A percentile compares a stretch with the other conserved stretches of the same genome.
These are phyloP conservation scores for Aspergillus sparsus DNA, from an alignment of 495 filamentous ascomycete genomes.

Conservation along the genomic window DNA sequence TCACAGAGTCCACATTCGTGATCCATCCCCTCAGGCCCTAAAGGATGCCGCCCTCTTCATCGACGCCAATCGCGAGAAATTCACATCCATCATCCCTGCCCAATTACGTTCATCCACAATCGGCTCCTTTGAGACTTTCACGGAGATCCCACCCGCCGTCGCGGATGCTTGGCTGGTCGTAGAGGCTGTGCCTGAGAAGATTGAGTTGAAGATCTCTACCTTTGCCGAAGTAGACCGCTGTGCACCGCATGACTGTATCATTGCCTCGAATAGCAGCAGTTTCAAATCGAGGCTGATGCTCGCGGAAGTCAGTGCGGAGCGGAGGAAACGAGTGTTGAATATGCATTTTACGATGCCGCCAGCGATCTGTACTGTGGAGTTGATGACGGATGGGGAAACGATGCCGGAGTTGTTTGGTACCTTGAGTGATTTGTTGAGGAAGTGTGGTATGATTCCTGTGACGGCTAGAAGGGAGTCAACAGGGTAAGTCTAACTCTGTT, in stretches of 20 bases:
- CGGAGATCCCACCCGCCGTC: constrained; percentile 28
- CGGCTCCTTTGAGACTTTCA: constrained; percentile 28
- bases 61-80: constrained; percentile 35
- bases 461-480: constrained; percentile 47
- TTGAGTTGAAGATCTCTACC: constrained; percentile 47
- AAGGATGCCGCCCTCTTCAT: constrained; percentile 35
- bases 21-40: constrained; percentile 34
- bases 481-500: constrained; percentile 30
- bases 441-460: constrained; percentile 43
- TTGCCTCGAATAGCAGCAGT: constrained; percentile 46
- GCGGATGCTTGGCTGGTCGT: constrained; percentile 46
- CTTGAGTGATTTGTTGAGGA: constrained; percentile 39
- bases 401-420: constrained; percentile 43
- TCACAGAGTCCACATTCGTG: constrained; percentile 46
- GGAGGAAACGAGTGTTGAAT: constrained; percentile 38
- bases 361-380: constrained; percentile 46
- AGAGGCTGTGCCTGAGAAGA: constrained; percentile 54
- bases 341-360: constrained; percentile 59
- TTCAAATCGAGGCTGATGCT: constrained; percentile 36
- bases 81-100: constrained; percentile 17
- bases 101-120: not conserved
- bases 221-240: constrained; percentile 47
- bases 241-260: constrained; percentile 45
- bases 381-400: constrained; percentile 59
- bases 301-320: constrained; percentile 15